Base-by-base conservation (phyloP, 352 stramenopile genomes). In the Pythium oligandrum region DNA sequence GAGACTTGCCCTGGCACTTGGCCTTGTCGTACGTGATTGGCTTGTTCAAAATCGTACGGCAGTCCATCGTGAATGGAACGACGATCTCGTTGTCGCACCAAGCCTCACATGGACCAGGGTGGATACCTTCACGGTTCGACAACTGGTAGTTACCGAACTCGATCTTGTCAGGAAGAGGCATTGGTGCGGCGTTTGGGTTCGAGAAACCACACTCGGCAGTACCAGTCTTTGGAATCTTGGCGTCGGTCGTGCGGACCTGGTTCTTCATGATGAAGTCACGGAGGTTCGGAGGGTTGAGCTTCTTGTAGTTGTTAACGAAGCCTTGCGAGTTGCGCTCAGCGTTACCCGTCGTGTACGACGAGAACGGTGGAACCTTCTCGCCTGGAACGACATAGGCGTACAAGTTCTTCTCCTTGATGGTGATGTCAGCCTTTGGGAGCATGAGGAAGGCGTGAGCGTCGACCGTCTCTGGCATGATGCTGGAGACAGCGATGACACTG, bases 71-170 rank as follows among this genome's bases (percentile, higher is more conserved):
- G 46, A 73, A 73, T n/a, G 57, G 57, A 10, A 78, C 35, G 6
- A 67, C 64, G n/a, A 79, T 68, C 33, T 73, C 64, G 50, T 79
- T 40, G 36, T 79, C 70, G 46, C 67, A 79, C 64, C 67, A 79
- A 11, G 60, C 61, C 61, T 79, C 70, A 26, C 70, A 78, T n/a
- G 70, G 66, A 11, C 66, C 70, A 8, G 64, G 63, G 48, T 78
- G 55, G 4, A 57, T 17, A 9, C 39, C 42, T 10, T 58, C 30
- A 0, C 45, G 9, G 43, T 51, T 51, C 17, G 17, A 26, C 17
- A 26, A 42, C 63, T 53, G 8, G 35, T 51, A 51, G 53, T 53
- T 43, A 33, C 46, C 44, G 36, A 48, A 53, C 32, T 53, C 52
- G 36, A 62, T 35, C n/a, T 62, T 32, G 33, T 55, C 43, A 2